phyloP scores from a whole-genome alignment of 164 flowering plant genomes.

The Magnolia officinalis region DNA sequence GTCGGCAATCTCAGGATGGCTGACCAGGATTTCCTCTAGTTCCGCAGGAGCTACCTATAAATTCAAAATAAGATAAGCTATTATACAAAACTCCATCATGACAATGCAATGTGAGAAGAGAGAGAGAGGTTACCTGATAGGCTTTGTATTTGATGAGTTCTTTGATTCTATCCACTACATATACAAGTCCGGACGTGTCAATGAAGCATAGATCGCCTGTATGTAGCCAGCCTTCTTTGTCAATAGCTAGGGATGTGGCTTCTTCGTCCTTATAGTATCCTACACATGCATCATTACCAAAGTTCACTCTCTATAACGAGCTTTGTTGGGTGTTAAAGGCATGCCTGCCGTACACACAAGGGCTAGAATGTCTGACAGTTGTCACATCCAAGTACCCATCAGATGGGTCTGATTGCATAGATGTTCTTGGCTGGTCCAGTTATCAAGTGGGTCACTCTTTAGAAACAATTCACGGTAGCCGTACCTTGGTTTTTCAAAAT shows the following conservation, averaged over 20 bases:
- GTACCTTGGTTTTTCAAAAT: too few relatives aligned
- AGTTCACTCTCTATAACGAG: too few relatives aligned
- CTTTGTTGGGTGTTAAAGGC: too few relatives aligned
- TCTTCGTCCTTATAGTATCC: conserved; percentile 24
- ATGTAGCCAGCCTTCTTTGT: conserved; percentile 31
- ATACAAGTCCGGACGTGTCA: conserved; percentile 22
- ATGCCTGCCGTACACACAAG: too few relatives aligned
- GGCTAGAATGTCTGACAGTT: too few relatives aligned
- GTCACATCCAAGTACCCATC: too few relatives aligned
- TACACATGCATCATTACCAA: not conserved
- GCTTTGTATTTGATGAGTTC: conserved; percentile 37
- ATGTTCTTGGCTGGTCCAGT: too few relatives aligned
- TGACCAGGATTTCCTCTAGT: conserved; percentile 23
- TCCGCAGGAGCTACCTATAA: conserved; percentile 35
- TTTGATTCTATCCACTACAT: conserved; percentile 30
- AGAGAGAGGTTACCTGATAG: conserved; percentile 23
- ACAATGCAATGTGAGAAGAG: not conserved
- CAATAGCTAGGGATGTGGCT: conserved; percentile 21
- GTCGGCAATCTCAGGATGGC: conserved; percentile 23
- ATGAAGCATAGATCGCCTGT: conserved; percentile 32
- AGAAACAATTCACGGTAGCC: too few relatives aligned
- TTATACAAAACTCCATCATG: not conserved
- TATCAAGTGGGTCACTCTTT: too few relatives aligned
- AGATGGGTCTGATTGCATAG: too few relatives aligned
- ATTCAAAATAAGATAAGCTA: not conserved